These are phyloP conservation scores for Aethionema arabicum DNA, from an alignment of 345 rosid species.

Conservation along the genomic window DNA sequence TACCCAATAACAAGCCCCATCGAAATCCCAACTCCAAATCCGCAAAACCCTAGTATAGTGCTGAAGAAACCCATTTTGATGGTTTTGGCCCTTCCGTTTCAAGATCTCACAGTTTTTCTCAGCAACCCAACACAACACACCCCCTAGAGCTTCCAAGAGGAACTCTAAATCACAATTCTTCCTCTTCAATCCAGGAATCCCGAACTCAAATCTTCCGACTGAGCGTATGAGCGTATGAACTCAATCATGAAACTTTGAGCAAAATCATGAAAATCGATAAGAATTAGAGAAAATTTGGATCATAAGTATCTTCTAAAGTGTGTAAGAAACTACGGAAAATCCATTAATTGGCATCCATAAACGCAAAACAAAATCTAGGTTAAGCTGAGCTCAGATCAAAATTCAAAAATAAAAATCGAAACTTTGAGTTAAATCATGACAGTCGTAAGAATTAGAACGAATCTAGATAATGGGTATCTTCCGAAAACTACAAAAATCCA, in stretches of 20 bases:
- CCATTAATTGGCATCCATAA: constrained; percentile 13
- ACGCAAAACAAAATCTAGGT: constrained; percentile 2
- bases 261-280: constrained; percentile 7
- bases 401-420: not conserved
- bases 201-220: not conserved
- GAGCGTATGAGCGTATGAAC: too few species aligned
- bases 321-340: not conserved
- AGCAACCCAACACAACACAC: constrained; percentile 29
- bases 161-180: constrained; percentile 8
- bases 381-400: constrained; percentile 23
- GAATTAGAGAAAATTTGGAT: not conserved
- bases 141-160: not conserved
- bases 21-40: constrained; percentile 85
- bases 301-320: constrained; percentile 14
- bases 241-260: not conserved
- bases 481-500: constrained; percentile 17
- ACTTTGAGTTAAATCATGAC: not conserved
- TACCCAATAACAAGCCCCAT: constrained; percentile 77
- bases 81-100: constrained; percentile 1
- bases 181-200: not conserved
- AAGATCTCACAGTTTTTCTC: constrained; percentile 20
- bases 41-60: constrained; percentile 68
- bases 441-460: not conserved
- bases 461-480: constrained; percentile 16
- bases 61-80: constrained; percentile 69